A percentile compares a stretch with the other conserved stretches of the same genome.
These are phyloP conservation scores for Silybum marianum DNA, from an alignment of 129 eudicot species.

Conservation along the genomic window DNA sequence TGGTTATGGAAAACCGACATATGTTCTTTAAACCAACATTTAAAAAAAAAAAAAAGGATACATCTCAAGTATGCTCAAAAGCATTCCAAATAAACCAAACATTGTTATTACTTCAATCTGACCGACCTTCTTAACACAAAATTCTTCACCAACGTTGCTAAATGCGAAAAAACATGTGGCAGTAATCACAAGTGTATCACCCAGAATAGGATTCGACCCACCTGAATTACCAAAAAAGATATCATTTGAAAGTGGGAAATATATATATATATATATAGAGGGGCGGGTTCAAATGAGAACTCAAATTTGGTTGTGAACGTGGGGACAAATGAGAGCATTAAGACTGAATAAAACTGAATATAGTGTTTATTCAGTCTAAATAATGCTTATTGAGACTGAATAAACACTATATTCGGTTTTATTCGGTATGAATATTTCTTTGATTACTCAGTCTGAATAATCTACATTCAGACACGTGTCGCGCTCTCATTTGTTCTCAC, in stretches of 20 bases:
- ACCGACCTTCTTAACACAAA: constrained; percentile 68
- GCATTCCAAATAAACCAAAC: constrained; percentile 84
- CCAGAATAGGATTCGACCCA: constrained; percentile 83
- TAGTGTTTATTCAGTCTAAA: no score
- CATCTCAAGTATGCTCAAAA: constrained; percentile 67
- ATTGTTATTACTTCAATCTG: constrained; percentile 72
- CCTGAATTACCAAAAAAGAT: constrained; percentile 43
- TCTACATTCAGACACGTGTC: no score
- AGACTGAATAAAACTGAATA: no score
- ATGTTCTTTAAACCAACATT: neutral
- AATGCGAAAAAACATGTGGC: constrained; percentile 66
- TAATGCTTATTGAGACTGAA: no score
- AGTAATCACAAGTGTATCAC: constrained; percentile 67
- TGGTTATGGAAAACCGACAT: constrained; percentile 40
- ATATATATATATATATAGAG: neutral
- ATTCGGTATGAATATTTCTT: no score
- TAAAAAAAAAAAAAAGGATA: constrained; percentile 57
- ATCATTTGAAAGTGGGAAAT: neutral
- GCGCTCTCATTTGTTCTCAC: no score
- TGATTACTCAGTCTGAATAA: no score
- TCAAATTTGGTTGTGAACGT: no score
- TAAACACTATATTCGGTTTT: no score
- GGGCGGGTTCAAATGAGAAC: no score
- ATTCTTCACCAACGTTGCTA: constrained; percentile 93
- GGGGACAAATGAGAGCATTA: no score